These are phyloP conservation scores for Salvia miltiorrhiza DNA, from an alignment of 257 asterid species.

Conservation along the genomic window DNA sequence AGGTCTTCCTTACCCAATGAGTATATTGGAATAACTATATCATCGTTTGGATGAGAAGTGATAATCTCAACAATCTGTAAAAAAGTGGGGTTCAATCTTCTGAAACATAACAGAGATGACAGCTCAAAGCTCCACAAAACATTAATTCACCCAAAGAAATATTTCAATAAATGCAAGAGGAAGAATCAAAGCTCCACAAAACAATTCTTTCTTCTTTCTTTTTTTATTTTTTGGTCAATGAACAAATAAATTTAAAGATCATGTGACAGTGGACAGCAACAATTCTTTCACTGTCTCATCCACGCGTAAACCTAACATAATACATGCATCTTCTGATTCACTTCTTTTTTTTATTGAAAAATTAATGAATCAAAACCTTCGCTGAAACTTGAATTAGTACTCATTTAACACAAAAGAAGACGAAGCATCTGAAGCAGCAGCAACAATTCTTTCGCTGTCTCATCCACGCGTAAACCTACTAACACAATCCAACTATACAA, in stretches of 20 bases:
- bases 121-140: slow-evolving; percentile 1
- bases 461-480: neutral
- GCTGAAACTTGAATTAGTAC: no score
- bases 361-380: neutral
- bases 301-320: no score
- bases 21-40: slow-evolving; percentile 65
- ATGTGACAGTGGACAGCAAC: no score
- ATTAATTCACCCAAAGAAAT: neutral
- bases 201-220: no score
- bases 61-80: slow-evolving; percentile 73
- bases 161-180: neutral
- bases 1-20: slow-evolving; percentile 93
- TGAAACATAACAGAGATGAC: slow-evolving; percentile 1
- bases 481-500: no score
- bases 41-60: slow-evolving; percentile 71
- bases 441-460: neutral
- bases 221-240: no score
- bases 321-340: neutral
- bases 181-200: no score
- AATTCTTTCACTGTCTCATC: no score
- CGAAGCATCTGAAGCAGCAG: no score
- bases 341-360: neutral
- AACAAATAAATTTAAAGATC: no score
- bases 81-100: slow-evolving; percentile 18
- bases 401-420: no score